Conservation (phyloP, 495 filamentous ascomycete genomes). For the Xylaria acuta region DNA sequence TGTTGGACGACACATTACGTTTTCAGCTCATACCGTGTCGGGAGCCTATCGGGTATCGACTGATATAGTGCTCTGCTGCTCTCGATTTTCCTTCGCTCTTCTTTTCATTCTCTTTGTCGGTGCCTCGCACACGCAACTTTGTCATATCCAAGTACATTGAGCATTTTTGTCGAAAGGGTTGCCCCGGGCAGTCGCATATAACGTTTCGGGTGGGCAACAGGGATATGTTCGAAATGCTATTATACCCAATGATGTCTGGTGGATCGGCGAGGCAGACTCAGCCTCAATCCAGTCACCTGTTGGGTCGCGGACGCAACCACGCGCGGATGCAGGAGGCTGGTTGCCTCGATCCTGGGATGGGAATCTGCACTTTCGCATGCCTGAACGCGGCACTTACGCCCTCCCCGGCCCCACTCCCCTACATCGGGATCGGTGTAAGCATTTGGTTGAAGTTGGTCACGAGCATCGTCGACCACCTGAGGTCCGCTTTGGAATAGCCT, state of each 20-base stretch:
- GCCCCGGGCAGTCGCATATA: not conserved
- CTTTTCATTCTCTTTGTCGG: not conserved
- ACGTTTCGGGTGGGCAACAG: slow-evolving; percentile 21
- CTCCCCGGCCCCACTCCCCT: slow-evolving; percentile 19
- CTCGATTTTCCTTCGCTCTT: slow-evolving; percentile 1
- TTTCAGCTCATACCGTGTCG: slow-evolving; percentile 6
- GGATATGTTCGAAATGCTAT: slow-evolving; percentile 3
- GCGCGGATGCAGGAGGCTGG: slow-evolving; percentile 22
- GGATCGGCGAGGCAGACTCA: slow-evolving; percentile 24
- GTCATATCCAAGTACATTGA: not conserved
- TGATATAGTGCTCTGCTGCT: not conserved
- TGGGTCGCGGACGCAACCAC: slow-evolving; percentile 17
- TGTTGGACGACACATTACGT: slow-evolving; percentile 13
- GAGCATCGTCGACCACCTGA: not conserved
- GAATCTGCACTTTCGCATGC: slow-evolving; percentile 25
- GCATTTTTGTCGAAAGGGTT: not conserved
- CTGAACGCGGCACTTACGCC: slow-evolving; percentile 11
- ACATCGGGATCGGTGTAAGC: slow-evolving; percentile 21
- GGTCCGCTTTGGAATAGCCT: slow-evolving; percentile 5
- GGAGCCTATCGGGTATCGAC: not conserved
- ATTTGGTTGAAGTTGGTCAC: slow-evolving; percentile 6
- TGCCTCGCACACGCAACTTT: not conserved
- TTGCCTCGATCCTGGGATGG: slow-evolving; percentile 25
- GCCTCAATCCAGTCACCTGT: slow-evolving; percentile 23
- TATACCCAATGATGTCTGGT: slow-evolving; percentile 16